Conservation (phyloP, 345 rosid genomes). For the Nephelium lappaceum region DNA sequence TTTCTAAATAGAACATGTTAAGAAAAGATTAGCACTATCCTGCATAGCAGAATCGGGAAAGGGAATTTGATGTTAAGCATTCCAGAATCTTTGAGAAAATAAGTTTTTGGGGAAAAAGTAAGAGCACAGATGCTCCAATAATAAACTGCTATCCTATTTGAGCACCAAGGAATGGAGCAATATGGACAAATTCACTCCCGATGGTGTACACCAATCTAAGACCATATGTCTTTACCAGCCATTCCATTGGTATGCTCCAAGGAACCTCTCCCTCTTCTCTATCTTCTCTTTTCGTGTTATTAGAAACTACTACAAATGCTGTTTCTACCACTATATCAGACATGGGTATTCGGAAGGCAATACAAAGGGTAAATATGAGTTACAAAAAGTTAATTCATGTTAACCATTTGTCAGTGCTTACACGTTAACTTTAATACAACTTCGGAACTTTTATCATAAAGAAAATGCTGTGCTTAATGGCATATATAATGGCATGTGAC, state of each 20-base stretch:
- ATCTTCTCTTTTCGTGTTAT: neutral
- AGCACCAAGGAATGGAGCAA: neutral
- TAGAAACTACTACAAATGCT: neutral
- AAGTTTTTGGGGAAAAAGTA: too few species aligned
- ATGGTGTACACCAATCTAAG: neutral
- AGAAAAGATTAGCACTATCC: neutral
- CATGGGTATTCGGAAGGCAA: neutral
- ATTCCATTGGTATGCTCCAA: neutral
- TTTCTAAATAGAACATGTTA: neutral
- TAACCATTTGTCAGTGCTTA: conserved; percentile 12
- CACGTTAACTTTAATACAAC: conserved; percentile 9
- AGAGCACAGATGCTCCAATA: neutral
- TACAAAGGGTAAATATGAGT: neutral
- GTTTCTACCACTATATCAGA: neutral
- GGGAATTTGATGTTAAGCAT: neutral
- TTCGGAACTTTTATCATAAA: neutral
- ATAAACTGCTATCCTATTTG: neutral
- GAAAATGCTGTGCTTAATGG: neutral
- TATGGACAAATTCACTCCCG: neutral
- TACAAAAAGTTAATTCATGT: neutral
- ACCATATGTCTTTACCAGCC: neutral
- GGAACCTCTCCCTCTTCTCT: neutral
- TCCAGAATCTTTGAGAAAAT: neutral
- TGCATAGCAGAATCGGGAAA: neutral
- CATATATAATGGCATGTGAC: conserved; percentile 1